phyloP scores from a whole-genome alignment of 2,329 filamentous ascomycete species.

The Aspergillus japonicus region DNA sequence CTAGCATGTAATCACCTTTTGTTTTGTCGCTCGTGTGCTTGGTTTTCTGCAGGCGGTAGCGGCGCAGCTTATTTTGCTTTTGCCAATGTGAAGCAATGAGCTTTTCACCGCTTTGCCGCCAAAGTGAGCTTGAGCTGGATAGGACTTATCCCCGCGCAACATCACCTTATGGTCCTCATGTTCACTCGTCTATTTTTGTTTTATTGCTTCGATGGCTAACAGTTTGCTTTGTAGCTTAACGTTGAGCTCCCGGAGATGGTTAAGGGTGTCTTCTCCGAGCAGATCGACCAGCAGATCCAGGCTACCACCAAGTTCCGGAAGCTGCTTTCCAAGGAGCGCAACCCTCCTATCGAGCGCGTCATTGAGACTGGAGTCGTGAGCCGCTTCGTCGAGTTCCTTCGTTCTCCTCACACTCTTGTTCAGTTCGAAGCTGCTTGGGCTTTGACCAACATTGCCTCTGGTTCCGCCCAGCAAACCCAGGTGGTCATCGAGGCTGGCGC shows the following conservation, averaged over 20 bases:
- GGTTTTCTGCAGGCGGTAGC: not conserved
- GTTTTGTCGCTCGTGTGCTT: not conserved
- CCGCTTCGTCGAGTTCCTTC: conserved; percentile 97
- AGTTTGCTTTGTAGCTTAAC: conserved; percentile 66
- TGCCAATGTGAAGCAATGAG: conserved; percentile 22
- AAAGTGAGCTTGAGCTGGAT: not conserved
- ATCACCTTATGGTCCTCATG: not conserved
- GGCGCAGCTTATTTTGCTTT: conserved; percentile 26
- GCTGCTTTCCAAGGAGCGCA: conserved; percentile 96
- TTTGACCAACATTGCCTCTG: conserved; percentile 97
- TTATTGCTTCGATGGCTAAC: conserved; percentile 20
- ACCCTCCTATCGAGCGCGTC: conserved; percentile 97
- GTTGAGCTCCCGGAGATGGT: conserved; percentile 99
- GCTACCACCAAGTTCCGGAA: conserved; percentile 98
- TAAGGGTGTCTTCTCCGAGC: conserved; percentile 93
- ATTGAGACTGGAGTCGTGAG: conserved; percentile 98
- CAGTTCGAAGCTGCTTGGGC: conserved; percentile 99
- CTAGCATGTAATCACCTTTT: conserved; percentile 1
- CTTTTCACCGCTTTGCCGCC: conserved; percentile 33
- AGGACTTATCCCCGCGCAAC: conserved; percentile 4
- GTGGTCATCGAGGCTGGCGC: conserved; percentile 98
- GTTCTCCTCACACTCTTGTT: conserved; percentile 94
- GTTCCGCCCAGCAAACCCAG: conserved; percentile 94
- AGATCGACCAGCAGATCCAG: conserved; percentile 96
- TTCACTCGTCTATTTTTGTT: not conserved